Base-by-base conservation (phyloP, 345 rosid genomes). In the Lumnitzera littorea region DNA sequence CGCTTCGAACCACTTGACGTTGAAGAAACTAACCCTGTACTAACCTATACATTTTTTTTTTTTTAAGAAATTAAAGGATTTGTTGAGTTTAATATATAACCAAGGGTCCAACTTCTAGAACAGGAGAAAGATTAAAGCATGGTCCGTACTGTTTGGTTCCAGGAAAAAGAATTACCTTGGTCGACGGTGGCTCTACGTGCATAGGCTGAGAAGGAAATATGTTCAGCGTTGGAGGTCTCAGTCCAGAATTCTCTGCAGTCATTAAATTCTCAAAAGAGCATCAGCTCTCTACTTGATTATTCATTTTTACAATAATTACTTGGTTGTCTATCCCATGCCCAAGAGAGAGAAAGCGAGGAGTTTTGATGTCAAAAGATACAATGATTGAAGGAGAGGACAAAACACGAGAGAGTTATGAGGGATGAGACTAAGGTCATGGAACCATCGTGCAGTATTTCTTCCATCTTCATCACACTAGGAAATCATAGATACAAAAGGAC, bases 151-250 rank as follows among this genome's bases (percentile, higher is more conserved):
- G 31, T 5, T 27, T 27, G 31, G 31, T 27, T 27, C 31, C 31
- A 5, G 31, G 31, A 2, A 27, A 27, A 27, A 27, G 31, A 29
- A 24, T 17, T 11, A 75, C 80, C 81, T 73, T 29, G 76, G 52
- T 36, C 10, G 43, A 36, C 10, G 74, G 62, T 36, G 89, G 91
- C 51, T 82, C 91, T 57, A 70, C 82, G 68, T 88, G 96, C 97
- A 91, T 91, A 54, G 99, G 99, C 62, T 86, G 95, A 52, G 99
- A 91, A 31, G 99, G 99, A 72, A 95, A 95, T 68, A 95, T 95
- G 82, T 88, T 91, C 51, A 91, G 80, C 66, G 95, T 95, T 62
- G 97, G 95, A 70, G 99, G 99, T 65, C 91, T 84, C 92, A 88
- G 88, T 57, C 74, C 88, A 62, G 84, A 63, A 72, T 69, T 78